Percentiles rank a stretch among this genome's conserved stretches.
These are phyloP conservation scores for Pythium utonaiense DNA, from an alignment of 352 stramenopile genomes.

Conservation along the genomic window DNA sequence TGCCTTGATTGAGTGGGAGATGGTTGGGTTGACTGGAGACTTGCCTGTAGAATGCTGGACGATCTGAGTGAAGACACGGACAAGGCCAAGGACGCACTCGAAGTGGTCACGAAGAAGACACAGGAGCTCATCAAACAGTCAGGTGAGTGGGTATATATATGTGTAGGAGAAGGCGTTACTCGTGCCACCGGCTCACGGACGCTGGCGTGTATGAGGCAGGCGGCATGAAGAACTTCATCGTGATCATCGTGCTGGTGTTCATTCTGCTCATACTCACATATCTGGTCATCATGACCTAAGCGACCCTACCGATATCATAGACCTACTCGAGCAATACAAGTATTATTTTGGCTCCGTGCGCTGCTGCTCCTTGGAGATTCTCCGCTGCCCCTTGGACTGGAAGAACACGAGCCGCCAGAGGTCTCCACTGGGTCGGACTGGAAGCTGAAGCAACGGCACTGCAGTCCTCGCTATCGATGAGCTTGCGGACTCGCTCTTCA, in stretches of 20 bases:
- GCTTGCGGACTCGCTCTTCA: not conserved
- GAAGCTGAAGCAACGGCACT: not conserved
- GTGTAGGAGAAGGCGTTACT: no score
- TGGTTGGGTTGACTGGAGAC: not conserved
- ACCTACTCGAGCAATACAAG: constrained; percentile 20
- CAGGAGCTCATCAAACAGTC: constrained; percentile 85
- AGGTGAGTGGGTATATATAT: constrained; percentile 24
- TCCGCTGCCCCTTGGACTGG: not conserved
- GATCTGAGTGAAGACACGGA: constrained; percentile 83
- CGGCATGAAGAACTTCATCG: constrained; percentile 83
- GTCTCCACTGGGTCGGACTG: not conserved
- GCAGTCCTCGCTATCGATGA: not conserved
- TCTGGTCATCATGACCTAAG: constrained; percentile 86
- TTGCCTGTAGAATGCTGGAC: constrained; percentile 70
- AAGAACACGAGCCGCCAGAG: not conserved
- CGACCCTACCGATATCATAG: constrained; percentile 19
- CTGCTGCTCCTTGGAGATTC: not conserved
- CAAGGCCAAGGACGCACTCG: constrained; percentile 67
- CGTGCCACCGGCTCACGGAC: not conserved
- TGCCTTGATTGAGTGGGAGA: no score
- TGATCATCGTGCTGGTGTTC: constrained; percentile 84
- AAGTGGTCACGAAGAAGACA: constrained; percentile 81
- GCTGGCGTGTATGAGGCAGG: constrained; percentile 23
- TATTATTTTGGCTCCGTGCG: constrained; percentile 18
- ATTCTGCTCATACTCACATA: constrained; percentile 84